These are phyloP conservation scores for Podospora appendiculata DNA, from an alignment of 495 filamentous ascomycete species.

Conservation along the genomic window DNA sequence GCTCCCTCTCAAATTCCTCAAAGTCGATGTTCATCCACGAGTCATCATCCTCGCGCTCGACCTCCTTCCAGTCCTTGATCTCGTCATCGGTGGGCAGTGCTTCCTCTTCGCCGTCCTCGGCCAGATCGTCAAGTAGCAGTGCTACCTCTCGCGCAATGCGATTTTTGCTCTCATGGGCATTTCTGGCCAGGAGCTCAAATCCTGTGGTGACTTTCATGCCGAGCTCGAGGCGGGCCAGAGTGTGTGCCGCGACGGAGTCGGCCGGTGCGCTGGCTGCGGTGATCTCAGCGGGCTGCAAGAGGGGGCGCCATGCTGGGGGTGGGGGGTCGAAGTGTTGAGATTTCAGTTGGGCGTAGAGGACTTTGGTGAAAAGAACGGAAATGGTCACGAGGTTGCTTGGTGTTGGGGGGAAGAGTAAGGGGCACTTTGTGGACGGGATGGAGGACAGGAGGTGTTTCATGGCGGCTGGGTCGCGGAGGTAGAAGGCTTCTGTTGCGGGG, in stretches of 20 bases:
- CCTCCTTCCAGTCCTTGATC: conserved; percentile 58
- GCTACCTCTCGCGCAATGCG: conserved; percentile 62
- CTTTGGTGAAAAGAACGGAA: conserved; percentile 72
- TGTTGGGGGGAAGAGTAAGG: conserved; percentile 54
- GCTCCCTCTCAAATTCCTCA: conserved; percentile 75
- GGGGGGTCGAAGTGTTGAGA: conserved; percentile 78
- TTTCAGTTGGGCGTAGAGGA: conserved; percentile 84
- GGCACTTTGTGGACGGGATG: conserved; percentile 31
- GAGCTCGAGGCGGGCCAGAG: conserved; percentile 45
- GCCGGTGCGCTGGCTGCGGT: conserved; percentile 3
- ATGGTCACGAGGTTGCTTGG: conserved; percentile 63
- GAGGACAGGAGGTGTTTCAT: conserved; percentile 58
- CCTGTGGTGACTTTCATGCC: conserved; percentile 89
- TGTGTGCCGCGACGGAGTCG: background rate
- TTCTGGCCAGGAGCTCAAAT: conserved; percentile 76
- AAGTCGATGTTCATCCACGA: conserved; percentile 92
- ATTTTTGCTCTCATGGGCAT: conserved; percentile 58
- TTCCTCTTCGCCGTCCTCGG: conserved; percentile 40
- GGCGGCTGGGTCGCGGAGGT: conserved; percentile 77
- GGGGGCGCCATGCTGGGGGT: conserved; percentile 47
- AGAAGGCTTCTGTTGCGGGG: conserved; percentile 84
- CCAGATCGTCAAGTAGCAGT: conserved; percentile 65
- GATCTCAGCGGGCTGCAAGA: conserved; percentile 18
- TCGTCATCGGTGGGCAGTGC: conserved; percentile 64
- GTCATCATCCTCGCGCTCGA: conserved; percentile 64